These are phyloP conservation scores for Tremellales sp. DNA, from an alignment of 1,284 basidiomycete genomes.

Conservation along the genomic window DNA sequence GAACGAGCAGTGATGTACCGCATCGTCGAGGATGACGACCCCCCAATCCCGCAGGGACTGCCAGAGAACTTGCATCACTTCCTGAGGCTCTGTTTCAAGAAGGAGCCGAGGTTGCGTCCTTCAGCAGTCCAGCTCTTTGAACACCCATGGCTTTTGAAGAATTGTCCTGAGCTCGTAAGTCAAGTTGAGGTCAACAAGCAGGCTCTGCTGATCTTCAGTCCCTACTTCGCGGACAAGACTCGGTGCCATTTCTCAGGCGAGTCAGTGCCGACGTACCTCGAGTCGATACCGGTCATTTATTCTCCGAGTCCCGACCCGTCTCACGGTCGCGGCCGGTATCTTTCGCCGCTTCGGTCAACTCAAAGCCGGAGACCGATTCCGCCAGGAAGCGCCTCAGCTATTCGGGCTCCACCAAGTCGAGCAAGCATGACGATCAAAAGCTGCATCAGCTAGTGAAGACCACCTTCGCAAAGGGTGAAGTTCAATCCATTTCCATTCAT, in stretches of 20 bases:
- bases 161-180: constrained; percentile 71
- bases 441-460: constrained; percentile 84
- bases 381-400: no score
- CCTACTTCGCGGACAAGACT: constrained; percentile 80
- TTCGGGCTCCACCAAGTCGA: not conserved
- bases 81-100: constrained; percentile 77
- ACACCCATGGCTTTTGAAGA: constrained; percentile 82
- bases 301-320: constrained; percentile 5
- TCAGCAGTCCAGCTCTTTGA: constrained; percentile 78
- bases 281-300: constrained; percentile 54
- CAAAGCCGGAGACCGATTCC: not conserved
- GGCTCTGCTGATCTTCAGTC: constrained; percentile 47
- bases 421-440: constrained; percentile 40
- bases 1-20: constrained; percentile 74
- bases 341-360: not conserved
- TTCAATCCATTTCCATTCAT: constrained; percentile 13
- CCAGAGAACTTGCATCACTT: constrained; percentile 73
- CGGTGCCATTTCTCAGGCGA: constrained; percentile 85
- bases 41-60: constrained; percentile 73
- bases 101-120: constrained; percentile 74
- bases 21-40: constrained; percentile 86
- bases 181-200: not conserved
- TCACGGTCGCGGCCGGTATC: not conserved
- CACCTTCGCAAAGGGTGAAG: constrained; percentile 82
- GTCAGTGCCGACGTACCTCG: constrained; percentile 80